Evolutionary conservation across 2,329 filamentous ascomycete species (phyloP).

Genomic region (Stagonosporopsis tanaceti): DNA sequence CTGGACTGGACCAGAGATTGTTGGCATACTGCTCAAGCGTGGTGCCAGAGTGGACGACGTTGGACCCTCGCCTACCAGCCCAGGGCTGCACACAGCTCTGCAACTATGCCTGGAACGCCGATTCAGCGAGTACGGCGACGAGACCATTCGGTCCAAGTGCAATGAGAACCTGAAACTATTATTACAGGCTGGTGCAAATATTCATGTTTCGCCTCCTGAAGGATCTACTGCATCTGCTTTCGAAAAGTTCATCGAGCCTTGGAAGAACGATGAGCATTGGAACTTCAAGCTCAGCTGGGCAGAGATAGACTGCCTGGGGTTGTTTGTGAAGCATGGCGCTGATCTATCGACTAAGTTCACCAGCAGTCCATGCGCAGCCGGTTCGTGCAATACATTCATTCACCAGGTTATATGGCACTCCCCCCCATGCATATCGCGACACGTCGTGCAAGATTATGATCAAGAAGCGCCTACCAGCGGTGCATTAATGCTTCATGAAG

Average conservation of each 20-base stretch:
- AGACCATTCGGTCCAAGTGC: slow-evolving; percentile 23
- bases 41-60: slow-evolving; percentile 40
- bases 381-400: slow-evolving; percentile 31
- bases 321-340: slow-evolving; percentile 38
- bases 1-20: slow-evolving; percentile 42
- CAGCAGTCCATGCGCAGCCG: slow-evolving; percentile 34
- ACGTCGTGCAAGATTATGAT: slow-evolving; percentile 34
- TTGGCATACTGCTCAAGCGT: slow-evolving; percentile 39
- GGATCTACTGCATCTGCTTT: slow-evolving; percentile 29
- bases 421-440: slow-evolving; percentile 33
- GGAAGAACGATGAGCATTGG: slow-evolving; percentile 39
- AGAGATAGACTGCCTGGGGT: slow-evolving; percentile 39
- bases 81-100: slow-evolving; percentile 30
- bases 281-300: slow-evolving; percentile 24
- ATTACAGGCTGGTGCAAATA: slow-evolving; percentile 40
- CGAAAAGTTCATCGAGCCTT: slow-evolving; percentile 41
- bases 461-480: slow-evolving; percentile 25
- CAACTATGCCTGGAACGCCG: slow-evolving; percentile 40
- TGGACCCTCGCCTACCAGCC: slow-evolving; percentile 16
- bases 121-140: slow-evolving; percentile 27
- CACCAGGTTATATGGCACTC: slow-evolving; percentile 48
- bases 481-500: slow-evolving; percentile 36
- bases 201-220: slow-evolving; percentile 29
- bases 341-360: slow-evolving; percentile 31
- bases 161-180: slow-evolving; percentile 40